phyloP scores from a whole-genome alignment of 306 rosid genomes.

The Sicyos baderoa region DNA sequence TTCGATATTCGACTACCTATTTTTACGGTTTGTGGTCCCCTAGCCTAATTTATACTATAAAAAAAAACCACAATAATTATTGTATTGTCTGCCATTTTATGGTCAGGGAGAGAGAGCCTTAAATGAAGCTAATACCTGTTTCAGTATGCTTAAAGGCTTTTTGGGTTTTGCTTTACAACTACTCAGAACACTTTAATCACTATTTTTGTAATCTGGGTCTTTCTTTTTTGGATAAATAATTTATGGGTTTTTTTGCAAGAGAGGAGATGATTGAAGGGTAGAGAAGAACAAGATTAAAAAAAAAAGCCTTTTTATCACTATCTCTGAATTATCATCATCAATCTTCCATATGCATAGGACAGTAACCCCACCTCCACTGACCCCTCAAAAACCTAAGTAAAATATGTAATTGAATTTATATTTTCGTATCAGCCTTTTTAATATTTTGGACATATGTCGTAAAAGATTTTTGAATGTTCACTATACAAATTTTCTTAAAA shows the following conservation, averaged over 20 bases:
- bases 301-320: conserved; percentile 44
- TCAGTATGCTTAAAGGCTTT: background rate
- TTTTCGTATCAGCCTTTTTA: no score
- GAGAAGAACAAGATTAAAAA: background rate
- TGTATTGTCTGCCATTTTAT: conserved; percentile 5
- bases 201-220: background rate
- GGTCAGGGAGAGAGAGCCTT: conserved; percentile 6
- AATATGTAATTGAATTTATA: no score
- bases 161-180: background rate
- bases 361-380: conserved; percentile 56
- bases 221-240: conserved; percentile 1
- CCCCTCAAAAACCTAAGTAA: no score
- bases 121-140: background rate
- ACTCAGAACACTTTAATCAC: background rate
- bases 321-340: conserved; percentile 83
- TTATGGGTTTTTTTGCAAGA: conserved; percentile 16
- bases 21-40: no score
- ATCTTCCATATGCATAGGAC: conserved; percentile 82
- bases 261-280: background rate
- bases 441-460: no score
- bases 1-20: no score
- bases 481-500: no score
- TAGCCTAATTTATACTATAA: no score
- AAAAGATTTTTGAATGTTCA: no score
- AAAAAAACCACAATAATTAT: background rate